Evolutionary conservation across 2,329 filamentous ascomycete genomes (phyloP).

Genomic region (Berkeleyomyces rouxiae): DNA sequence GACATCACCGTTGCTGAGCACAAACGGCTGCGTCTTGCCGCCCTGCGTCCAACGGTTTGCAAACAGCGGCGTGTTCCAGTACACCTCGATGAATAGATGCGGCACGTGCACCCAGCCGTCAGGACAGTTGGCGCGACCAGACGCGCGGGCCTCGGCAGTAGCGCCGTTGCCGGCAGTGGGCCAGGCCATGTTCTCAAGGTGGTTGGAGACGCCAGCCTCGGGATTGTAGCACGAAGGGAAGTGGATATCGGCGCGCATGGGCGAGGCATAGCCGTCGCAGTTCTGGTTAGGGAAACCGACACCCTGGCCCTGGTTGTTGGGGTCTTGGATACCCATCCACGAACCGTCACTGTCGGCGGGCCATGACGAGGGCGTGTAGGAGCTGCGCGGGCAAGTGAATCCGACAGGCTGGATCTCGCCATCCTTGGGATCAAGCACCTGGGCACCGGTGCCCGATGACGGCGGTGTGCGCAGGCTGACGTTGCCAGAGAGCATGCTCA

Average conservation of each 20-base stretch:
- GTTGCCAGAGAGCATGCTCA: constrained; percentile 57
- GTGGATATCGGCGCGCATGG: constrained; percentile 49
- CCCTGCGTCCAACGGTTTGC: constrained; percentile 35
- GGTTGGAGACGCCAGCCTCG: constrained; percentile 38
- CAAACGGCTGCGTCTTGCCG: constrained; percentile 41
- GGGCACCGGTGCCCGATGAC: constrained; percentile 28
- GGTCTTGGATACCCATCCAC: constrained; percentile 37
- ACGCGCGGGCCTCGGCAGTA: constrained; percentile 19
- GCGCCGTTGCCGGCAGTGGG: constrained; percentile 29
- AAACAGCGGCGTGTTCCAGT: constrained; percentile 42
- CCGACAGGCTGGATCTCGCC: constrained; percentile 38
- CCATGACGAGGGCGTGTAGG: constrained; percentile 34
- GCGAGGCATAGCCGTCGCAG: constrained; percentile 46
- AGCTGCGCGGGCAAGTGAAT: constrained; percentile 43
- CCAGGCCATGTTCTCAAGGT: constrained; percentile 49
- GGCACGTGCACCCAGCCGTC: constrained; percentile 37
- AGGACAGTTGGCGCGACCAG: constrained; percentile 37
- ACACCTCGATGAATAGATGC: constrained; percentile 42
- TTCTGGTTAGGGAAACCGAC: constrained; percentile 53
- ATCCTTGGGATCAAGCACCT: constrained; percentile 34
- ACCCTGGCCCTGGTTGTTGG: constrained; percentile 37
- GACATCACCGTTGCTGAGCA: constrained; percentile 51
- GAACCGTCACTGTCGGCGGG: constrained; percentile 37
- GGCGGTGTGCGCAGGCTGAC: constrained; percentile 40
- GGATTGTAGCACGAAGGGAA: constrained; percentile 64